phyloP scores from a whole-genome alignment of 805 yeast species.

The Cyberlindnera euphorbiiphila region DNA sequence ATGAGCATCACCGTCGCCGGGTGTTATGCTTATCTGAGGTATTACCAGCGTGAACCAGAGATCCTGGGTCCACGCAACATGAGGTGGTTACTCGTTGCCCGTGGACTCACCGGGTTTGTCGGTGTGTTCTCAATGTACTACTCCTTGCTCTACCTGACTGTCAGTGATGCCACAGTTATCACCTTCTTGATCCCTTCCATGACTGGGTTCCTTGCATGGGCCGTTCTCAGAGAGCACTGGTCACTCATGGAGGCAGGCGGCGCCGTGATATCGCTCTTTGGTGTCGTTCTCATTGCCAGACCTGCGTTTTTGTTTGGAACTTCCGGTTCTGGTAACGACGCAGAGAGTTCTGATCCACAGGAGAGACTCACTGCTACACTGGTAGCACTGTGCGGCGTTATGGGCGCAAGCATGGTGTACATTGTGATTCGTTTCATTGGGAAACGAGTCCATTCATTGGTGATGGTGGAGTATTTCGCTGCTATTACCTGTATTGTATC shows the following conservation, averaged over 20 bases:
- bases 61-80: conserved; percentile 67
- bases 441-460: conserved; percentile 69
- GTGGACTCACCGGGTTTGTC: conserved; percentile 73
- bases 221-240: conserved; percentile 61
- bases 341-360: conserved; percentile 42
- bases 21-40: conserved; percentile 52
- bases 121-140: conserved; percentile 81
- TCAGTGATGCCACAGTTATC: conserved; percentile 79
- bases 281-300: conserved; percentile 78
- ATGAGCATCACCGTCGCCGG: conserved; percentile 68
- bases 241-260: conserved; percentile 66
- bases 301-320: conserved; percentile 68
- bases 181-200: conserved; percentile 75
- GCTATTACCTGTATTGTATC: conserved; percentile 55
- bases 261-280: conserved; percentile 61
- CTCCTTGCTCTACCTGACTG: conserved; percentile 65
- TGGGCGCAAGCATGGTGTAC: conserved; percentile 68
- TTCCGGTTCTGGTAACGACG: conserved; percentile 23
- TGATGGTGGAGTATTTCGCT: conserved; percentile 77
- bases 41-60: conserved; percentile 50
- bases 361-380: conserved; percentile 58
- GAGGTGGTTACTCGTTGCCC: conserved; percentile 47
- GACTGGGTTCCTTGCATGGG: conserved; percentile 70
- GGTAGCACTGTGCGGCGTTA: conserved; percentile 62
- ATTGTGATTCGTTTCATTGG: conserved; percentile 75